Conservation (phyloP, 2,329 filamentous ascomycete species). For the Colletotrichum chrysophilum region DNA sequence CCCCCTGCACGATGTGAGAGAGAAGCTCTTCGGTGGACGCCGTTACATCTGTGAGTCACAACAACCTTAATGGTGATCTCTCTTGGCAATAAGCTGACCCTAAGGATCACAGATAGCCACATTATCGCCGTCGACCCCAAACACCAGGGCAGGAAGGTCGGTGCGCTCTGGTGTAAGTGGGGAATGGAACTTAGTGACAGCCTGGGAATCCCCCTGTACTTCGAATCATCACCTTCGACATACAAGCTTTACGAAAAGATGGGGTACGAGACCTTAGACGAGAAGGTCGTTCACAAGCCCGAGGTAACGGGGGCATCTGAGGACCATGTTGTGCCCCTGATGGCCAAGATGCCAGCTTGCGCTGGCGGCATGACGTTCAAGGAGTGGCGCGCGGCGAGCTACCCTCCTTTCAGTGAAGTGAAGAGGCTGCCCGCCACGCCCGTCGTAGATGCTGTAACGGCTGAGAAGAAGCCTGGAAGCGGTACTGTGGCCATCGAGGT, state of each 20-base stretch:
- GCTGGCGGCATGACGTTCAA: conserved; percentile 36
- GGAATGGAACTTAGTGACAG: conserved; percentile 41
- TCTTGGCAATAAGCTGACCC: neutral
- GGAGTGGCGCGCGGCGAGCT: conserved; percentile 32
- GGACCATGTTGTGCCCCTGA: conserved; percentile 44
- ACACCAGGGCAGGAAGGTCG: conserved; percentile 47
- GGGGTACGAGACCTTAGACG: conserved; percentile 46
- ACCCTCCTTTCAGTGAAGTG: conserved; percentile 16
- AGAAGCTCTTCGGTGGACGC: conserved; percentile 43
- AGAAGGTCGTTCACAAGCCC: conserved; percentile 43
- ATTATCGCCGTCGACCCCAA: conserved; percentile 50
- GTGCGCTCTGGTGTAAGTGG: conserved; percentile 45
- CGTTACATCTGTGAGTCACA: conserved; percentile 45
- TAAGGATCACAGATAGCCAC: conserved; percentile 36
- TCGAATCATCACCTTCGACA: conserved; percentile 49
- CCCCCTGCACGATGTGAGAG: conserved; percentile 45
- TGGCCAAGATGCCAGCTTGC: conserved; percentile 44
- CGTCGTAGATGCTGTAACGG: neutral
- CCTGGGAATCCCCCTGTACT: conserved; percentile 46
- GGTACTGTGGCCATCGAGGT: neutral
- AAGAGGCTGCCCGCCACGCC: neutral
- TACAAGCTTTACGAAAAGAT: conserved; percentile 49
- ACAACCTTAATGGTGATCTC: neutral
- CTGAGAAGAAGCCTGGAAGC: neutral
- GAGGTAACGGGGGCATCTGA: conserved; percentile 35